Conservation (phyloP, 2,329 filamentous ascomycete genomes). For the Botryosphaeria dothidea region DNA sequence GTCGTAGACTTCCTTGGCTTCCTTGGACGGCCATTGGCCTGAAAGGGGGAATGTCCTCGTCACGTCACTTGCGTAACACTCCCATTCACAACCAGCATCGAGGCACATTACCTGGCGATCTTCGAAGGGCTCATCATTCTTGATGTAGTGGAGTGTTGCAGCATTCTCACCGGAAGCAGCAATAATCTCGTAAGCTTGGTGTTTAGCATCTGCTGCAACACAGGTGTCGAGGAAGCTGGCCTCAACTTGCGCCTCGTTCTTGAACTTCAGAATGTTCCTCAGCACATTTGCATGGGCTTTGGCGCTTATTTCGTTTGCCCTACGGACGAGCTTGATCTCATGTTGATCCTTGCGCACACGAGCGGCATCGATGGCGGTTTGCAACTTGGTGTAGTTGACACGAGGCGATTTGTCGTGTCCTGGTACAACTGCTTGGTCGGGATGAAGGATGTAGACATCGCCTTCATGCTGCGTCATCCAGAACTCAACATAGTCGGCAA, state of each 20-base stretch:
- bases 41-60: constrained; percentile 83
- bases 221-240: constrained; percentile 74
- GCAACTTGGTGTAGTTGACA: constrained; percentile 57
- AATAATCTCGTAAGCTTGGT: constrained; percentile 87
- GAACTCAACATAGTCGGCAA: constrained; percentile 31
- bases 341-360: constrained; percentile 82
- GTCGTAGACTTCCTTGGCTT: constrained; percentile 72
- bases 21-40: constrained; percentile 65
- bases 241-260: constrained; percentile 81
- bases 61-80: constrained; percentile 85
- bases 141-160: constrained; percentile 81
- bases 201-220: constrained; percentile 69
- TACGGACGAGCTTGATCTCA: constrained; percentile 77
- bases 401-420: constrained; percentile 7
- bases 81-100: constrained; percentile 84
- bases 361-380: constrained; percentile 73
- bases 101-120: constrained; percentile 73
- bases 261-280: constrained; percentile 60
- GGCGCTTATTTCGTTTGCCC: constrained; percentile 78
- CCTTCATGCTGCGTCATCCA: constrained; percentile 31
- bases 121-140: constrained; percentile 71
- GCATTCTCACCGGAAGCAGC: constrained; percentile 82
- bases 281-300: constrained; percentile 75
- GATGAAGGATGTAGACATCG: constrained; percentile 39
- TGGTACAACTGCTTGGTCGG: constrained; percentile 13